These are phyloP conservation scores for Alternaria conjuncta DNA, from an alignment of 2,329 filamentous ascomycete species.

Conservation along the genomic window DNA sequence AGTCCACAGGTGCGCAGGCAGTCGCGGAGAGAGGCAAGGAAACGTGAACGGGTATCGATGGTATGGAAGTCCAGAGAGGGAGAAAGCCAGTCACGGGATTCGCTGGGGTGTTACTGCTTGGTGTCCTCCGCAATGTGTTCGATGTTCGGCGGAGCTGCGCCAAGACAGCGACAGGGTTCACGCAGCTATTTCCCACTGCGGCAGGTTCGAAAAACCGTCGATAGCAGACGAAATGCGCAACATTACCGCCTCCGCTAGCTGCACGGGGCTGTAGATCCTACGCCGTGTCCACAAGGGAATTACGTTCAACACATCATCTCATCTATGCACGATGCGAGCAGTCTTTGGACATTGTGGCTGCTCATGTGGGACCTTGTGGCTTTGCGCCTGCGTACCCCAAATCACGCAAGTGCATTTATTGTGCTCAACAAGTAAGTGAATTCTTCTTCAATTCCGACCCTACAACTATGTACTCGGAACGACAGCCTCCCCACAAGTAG, in stretches of 20 bases:
- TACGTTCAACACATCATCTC: neutral
- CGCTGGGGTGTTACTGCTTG: conserved; percentile 3
- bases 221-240: conserved; percentile 31
- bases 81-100: neutral
- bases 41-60: neutral
- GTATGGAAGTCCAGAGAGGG: neutral
- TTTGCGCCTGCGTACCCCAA: neutral
- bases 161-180: conserved; percentile 39
- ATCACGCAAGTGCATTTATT: neutral
- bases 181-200: conserved; percentile 25
- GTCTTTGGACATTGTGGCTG: neutral
- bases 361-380: neutral
- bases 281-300: neutral
- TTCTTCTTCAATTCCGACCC: conserved; percentile 36
- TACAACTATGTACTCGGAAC: conserved; percentile 40
- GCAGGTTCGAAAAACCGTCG: conserved; percentile 24
- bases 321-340: neutral
- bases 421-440: conserved; percentile 10
- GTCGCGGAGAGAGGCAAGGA: neutral
- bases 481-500: conserved; percentile 38
- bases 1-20: conserved; percentile 34
- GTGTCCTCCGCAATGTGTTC: conserved; percentile 31
- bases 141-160: conserved; percentile 29
- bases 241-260: conserved; percentile 19
- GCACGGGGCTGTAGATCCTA: neutral